phyloP scores from a whole-genome alignment of 2,329 filamentous ascomycete species.

The Whalleya microplaca region DNA sequence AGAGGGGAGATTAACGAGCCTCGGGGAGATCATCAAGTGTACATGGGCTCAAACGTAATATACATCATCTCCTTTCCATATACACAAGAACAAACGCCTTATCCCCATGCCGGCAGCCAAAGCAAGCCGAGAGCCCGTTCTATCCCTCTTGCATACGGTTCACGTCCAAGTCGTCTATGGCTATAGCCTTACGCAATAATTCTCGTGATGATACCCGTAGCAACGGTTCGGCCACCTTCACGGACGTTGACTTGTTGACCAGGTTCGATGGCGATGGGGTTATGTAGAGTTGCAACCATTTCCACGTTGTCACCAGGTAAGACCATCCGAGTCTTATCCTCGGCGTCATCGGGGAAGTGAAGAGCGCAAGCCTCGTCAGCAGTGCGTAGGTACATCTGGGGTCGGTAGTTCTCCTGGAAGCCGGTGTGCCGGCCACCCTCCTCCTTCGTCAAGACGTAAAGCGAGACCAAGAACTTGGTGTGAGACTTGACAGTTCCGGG shows the following conservation, averaged over 20 bases:
- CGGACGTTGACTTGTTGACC: conserved; percentile 98
- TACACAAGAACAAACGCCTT: conserved; percentile 32
- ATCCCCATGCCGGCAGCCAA: conserved; percentile 21
- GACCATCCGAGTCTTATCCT: conserved; percentile 73
- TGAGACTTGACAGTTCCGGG: conserved; percentile 85
- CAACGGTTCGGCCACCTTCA: conserved; percentile 90
- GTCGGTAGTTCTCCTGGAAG: conserved; percentile 95
- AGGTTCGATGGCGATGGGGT: conserved; percentile 84
- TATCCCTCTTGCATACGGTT: conserved; percentile 24
- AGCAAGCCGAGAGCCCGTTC: conserved; percentile 28
- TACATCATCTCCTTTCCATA: conserved; percentile 32
- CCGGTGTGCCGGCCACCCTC: conserved; percentile 97
- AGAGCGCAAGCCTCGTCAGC: conserved; percentile 80
- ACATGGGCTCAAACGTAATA: conserved; percentile 31
- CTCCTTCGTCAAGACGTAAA: conserved; percentile 97
- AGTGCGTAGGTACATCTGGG: conserved; percentile 94
- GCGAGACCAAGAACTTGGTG: conserved; percentile 89
- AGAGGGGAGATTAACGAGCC: conserved; percentile 36
- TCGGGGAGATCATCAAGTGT: conserved; percentile 25
- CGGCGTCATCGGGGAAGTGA: conserved; percentile 82
- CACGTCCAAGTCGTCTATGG: conserved; percentile 7
- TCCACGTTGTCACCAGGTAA: conserved; percentile 99
- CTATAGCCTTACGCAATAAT: conserved; percentile 62
- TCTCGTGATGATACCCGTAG: conserved; percentile 80
- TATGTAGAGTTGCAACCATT: conserved; percentile 86